Percentiles rank a stretch among this genome's conserved stretches.
Evolutionary conservation across 306 rosid genomes (phyloP).

Genomic region (Citrullus amarus): DNA sequence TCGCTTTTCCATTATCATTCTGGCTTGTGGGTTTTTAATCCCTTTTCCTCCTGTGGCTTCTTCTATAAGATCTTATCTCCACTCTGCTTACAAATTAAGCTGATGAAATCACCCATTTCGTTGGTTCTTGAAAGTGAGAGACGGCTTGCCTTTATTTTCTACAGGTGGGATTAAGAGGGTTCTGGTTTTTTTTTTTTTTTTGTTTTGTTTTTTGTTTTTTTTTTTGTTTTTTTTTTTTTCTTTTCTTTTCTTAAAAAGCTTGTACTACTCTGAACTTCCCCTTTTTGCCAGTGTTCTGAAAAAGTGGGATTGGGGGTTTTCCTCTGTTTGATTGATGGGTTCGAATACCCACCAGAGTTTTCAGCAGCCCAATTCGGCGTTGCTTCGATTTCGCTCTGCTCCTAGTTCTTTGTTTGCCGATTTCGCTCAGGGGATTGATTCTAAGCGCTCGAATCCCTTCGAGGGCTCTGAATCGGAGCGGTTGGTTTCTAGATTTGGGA

Average conservation of each 20-base stretch:
- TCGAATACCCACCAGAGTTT: conserved; percentile 29
- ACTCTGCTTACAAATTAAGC: conserved; percentile 60
- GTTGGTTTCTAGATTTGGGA: conserved; percentile 30
- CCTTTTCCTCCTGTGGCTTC: conserved; percentile 31
- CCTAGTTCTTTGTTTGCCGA: conserved; percentile 39
- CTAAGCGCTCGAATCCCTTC: conserved; percentile 6
- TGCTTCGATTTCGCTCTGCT: conserved; percentile 65
- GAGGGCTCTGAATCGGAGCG: conserved; percentile 34
- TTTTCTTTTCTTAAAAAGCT: too few relatives aligned
- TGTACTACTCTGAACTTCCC: not conserved
- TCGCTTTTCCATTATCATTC: not conserved
- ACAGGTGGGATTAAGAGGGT: not conserved
- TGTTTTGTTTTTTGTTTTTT: not conserved
- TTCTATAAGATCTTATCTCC: conserved; percentile 72
- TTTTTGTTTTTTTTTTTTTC: too few relatives aligned
- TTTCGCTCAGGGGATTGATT: conserved; percentile 16
- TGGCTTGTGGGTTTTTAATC: not conserved
- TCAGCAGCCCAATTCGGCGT: conserved; percentile 45
- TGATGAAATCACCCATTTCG: conserved; percentile 12
- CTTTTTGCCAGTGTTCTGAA: not conserved
- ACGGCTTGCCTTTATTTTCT: conserved; percentile 27
- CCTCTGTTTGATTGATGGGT: conserved; percentile 30
- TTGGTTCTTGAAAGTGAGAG: conserved; percentile 16
- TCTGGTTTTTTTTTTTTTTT: not conserved
- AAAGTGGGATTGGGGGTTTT: not conserved